A percentile compares a stretch with the other conserved stretches of the same genome.
phyloP scores from a whole-genome alignment of 2,329 filamentous ascomycete species.

The Claviceps citrina region DNA sequence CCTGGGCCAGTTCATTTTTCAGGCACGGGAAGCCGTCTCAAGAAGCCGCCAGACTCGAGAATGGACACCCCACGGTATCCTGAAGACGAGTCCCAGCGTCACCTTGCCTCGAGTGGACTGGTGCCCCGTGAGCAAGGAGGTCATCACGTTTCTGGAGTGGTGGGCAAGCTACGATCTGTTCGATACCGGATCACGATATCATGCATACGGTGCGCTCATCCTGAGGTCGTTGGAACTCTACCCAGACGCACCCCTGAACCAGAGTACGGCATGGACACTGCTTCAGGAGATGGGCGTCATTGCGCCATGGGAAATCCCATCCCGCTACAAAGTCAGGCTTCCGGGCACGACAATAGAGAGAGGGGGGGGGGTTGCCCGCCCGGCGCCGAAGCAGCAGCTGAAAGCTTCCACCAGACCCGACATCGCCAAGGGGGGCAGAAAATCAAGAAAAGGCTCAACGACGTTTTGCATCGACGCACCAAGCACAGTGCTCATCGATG shows the following conservation, averaged over 20 bases:
- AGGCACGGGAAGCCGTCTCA: conserved; percentile 35
- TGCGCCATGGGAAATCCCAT: conserved; percentile 52
- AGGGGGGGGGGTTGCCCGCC: conserved; percentile 26
- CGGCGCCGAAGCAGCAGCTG: conserved; percentile 15
- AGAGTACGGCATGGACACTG: conserved; percentile 43
- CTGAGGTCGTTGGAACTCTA: conserved; percentile 49
- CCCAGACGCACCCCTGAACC: conserved; percentile 23
- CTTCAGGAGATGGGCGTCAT: conserved; percentile 62
- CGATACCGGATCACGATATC: conserved; percentile 32
- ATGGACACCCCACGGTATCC: conserved; percentile 35
- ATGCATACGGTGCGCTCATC: conserved; percentile 48
- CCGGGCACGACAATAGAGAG: conserved; percentile 30
- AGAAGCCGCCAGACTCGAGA: conserved; percentile 32
- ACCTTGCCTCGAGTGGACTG: conserved; percentile 13
- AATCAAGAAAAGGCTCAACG: conserved; percentile 40
- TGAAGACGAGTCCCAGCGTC: conserved; percentile 15
- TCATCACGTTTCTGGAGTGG: conserved; percentile 54
- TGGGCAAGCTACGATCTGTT: conserved; percentile 48
- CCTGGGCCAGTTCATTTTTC: conserved; percentile 31
- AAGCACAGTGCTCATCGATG: conserved; percentile 57
- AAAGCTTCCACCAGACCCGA: conserved; percentile 26
- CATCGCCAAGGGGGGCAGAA: conserved; percentile 33
- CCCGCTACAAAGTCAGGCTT: conserved; percentile 44
- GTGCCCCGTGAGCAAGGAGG: conserved; percentile 23
- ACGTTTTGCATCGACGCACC: conserved; percentile 61